Evolutionary conservation across 2,329 filamentous ascomycete genomes (phyloP).

Genomic region (Ascochyta pisi): DNA sequence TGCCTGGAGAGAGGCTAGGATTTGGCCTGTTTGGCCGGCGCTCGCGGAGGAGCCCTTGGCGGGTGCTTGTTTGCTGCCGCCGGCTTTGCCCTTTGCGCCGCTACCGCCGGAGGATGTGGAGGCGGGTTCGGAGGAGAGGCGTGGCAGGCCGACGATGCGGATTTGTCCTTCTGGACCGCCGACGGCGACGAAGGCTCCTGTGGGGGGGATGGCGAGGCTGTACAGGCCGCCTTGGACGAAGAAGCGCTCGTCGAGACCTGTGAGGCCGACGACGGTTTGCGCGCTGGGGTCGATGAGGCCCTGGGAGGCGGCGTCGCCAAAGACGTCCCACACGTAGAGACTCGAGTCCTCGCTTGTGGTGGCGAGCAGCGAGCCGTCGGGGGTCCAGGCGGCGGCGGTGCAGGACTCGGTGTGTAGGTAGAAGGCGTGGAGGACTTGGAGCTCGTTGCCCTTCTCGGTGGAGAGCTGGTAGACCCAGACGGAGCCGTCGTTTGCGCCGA

Average conservation of each 20-base stretch:
- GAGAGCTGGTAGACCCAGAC: slow-evolving; percentile 96
- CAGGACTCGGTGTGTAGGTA: slow-evolving; percentile 87
- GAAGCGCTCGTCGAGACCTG: slow-evolving; percentile 85
- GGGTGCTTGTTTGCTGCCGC: slow-evolving; percentile 53
- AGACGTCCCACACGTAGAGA: slow-evolving; percentile 92
- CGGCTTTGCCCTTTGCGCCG: slow-evolving; percentile 58
- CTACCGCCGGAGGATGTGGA: slow-evolving; percentile 52
- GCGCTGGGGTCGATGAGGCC: slow-evolving; percentile 63
- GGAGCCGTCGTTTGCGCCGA: slow-evolving; percentile 88
- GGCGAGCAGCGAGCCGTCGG: slow-evolving; percentile 83
- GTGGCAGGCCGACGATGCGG: slow-evolving; percentile 82
- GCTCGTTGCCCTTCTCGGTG: slow-evolving; percentile 63
- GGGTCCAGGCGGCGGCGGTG: slow-evolving; percentile 90
- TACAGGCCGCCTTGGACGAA: slow-evolving; percentile 90
- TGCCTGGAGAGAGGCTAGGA: slow-evolving; percentile 82
- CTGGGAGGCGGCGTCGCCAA: slow-evolving; percentile 74
- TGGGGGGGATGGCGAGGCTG: slow-evolving; percentile 82
- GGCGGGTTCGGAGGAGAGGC: slow-evolving; percentile 53
- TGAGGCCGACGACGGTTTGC: slow-evolving; percentile 77
- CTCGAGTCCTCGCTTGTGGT: slow-evolving; percentile 89
- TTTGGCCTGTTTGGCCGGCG: slow-evolving; percentile 67
- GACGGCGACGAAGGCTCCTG: slow-evolving; percentile 78
- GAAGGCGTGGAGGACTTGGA: slow-evolving; percentile 88
- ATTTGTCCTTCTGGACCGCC: slow-evolving; percentile 89
- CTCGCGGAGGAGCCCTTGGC: slow-evolving; percentile 46